phyloP scores from a whole-genome alignment of 371 early-diverging fungal genomes.

The Mucor saturninus region DNA sequence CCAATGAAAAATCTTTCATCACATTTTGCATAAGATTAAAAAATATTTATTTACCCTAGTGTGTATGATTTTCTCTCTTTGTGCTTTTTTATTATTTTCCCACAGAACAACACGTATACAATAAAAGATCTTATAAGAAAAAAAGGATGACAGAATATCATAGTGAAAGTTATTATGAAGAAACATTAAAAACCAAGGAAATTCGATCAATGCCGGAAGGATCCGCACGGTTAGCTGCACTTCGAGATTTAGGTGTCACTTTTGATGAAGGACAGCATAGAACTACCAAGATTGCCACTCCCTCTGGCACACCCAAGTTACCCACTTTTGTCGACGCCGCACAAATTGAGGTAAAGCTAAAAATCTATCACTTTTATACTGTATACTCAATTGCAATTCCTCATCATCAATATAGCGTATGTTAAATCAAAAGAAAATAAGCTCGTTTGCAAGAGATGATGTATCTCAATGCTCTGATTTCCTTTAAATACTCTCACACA shows the following conservation, averaged over 20 bases:
- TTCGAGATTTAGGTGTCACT: conserved; percentile 46
- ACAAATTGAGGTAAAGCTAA: conserved; percentile 24
- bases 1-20: background rate
- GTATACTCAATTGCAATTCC: too few relatives aligned
- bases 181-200: conserved; percentile 18
- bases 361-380: too few relatives aligned
- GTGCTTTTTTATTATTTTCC: background rate
- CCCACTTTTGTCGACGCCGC: conserved; percentile 49
- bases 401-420: background rate
- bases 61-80: background rate
- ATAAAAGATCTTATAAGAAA: background rate
- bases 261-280: conserved; percentile 48
- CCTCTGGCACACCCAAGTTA: conserved; percentile 34
- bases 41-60: background rate
- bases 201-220: conserved; percentile 40
- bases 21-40: background rate
- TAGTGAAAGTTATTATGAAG: conserved; percentile 19
- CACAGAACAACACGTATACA: background rate
- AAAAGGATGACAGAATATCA: conserved; percentile 16
- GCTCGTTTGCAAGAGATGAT: background rate
- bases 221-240: conserved; percentile 40
- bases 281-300: conserved; percentile 51
- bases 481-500: background rate
- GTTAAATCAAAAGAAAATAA: background rate
- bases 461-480: background rate